These are phyloP conservation scores for Nemophila menziesii DNA, from an alignment of 257 asterid genomes.

Conservation along the genomic window DNA sequence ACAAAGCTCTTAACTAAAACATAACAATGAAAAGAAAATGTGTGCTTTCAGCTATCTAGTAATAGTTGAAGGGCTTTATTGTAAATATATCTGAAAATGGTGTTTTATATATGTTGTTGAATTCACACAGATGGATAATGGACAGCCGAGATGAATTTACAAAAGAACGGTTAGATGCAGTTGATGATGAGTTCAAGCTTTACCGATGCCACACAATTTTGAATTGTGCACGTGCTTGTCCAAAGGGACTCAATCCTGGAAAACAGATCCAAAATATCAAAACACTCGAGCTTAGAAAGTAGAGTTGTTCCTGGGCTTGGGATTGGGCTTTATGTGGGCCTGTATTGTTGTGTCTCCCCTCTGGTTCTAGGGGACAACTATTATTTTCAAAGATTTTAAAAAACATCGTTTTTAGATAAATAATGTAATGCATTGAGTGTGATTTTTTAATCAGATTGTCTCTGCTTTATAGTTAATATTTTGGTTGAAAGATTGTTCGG, in stretches of 20 bases:
- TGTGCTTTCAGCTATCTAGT: too few relatives aligned
- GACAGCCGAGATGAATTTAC: slow-evolving; percentile 95
- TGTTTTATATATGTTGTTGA: slow-evolving; percentile 19
- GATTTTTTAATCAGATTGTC: slow-evolving; percentile 7
- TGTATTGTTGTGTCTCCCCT: slow-evolving; percentile 5
- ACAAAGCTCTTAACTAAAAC: too few relatives aligned
- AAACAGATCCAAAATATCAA: slow-evolving; percentile 88
- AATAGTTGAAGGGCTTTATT: neutral
- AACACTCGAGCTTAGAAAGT: neutral
- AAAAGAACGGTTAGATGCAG: slow-evolving; percentile 75
- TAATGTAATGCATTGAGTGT: slow-evolving; percentile 11
- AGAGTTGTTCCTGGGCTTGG: slow-evolving; percentile 19
- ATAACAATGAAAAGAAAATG: too few relatives aligned
- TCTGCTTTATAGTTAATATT: slow-evolving; percentile 5
- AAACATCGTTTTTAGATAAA: slow-evolving; percentile 12
- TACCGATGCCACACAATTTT: slow-evolving; percentile 87
- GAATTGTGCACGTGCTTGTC: slow-evolving; percentile 93
- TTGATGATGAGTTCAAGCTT: slow-evolving; percentile 77
- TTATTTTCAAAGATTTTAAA: slow-evolving; percentile 16
- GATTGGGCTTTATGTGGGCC: neutral
- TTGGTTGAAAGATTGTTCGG: slow-evolving; percentile 2
- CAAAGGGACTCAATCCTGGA: slow-evolving; percentile 92
- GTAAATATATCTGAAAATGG: slow-evolving; percentile 29
- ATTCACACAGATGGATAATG: slow-evolving; percentile 96
- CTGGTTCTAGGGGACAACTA: too few relatives aligned